A percentile compares a stretch with the other conserved stretches of the same genome.
phyloP scores from a whole-genome alignment of 148 eudicot species.

The Nyssa sinensis region DNA sequence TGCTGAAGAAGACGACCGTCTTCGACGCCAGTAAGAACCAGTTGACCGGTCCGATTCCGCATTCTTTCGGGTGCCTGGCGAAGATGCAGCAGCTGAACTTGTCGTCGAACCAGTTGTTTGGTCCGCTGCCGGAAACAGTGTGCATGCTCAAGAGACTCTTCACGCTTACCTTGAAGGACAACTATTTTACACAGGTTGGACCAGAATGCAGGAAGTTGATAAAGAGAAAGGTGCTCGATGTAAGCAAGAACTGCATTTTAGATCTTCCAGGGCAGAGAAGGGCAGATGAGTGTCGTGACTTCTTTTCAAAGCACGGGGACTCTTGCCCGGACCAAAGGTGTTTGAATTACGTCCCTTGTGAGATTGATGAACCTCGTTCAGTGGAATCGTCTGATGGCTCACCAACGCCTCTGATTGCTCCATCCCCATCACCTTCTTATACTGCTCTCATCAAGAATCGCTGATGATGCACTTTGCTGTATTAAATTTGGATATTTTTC shows the following conservation, averaged over 20 bases:
- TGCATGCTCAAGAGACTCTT: conserved; percentile 28
- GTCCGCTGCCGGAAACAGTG: conserved; percentile 38
- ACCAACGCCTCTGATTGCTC: background rate
- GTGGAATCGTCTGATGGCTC: background rate
- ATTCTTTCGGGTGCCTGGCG: conserved; percentile 40
- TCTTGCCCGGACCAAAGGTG: conserved; percentile 19
- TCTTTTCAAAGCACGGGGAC: conserved; percentile 23
- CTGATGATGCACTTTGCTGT: background rate
- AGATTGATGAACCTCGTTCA: background rate
- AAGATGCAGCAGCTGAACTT: conserved; percentile 27
- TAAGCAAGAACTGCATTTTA: conserved; percentile 34
- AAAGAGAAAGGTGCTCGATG: conserved; percentile 24
- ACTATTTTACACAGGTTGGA: conserved; percentile 54
- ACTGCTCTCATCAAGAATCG: conserved; percentile 10
- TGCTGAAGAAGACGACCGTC: conserved; percentile 25
- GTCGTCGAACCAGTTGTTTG: conserved; percentile 29
- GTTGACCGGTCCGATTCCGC: conserved; percentile 50
- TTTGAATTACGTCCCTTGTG: conserved; percentile 28
- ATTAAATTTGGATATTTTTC: no score
- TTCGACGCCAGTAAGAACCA: conserved; percentile 38
- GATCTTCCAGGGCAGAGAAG: conserved; percentile 35
- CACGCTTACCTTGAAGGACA: conserved; percentile 27
- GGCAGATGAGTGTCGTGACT: conserved; percentile 20
- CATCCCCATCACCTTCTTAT: conserved; percentile 9
- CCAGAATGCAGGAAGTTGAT: conserved; percentile 44